Base-by-base conservation (phyloP, 2,329 filamentous ascomycete species). In the Cladosporium sp. region DNA sequence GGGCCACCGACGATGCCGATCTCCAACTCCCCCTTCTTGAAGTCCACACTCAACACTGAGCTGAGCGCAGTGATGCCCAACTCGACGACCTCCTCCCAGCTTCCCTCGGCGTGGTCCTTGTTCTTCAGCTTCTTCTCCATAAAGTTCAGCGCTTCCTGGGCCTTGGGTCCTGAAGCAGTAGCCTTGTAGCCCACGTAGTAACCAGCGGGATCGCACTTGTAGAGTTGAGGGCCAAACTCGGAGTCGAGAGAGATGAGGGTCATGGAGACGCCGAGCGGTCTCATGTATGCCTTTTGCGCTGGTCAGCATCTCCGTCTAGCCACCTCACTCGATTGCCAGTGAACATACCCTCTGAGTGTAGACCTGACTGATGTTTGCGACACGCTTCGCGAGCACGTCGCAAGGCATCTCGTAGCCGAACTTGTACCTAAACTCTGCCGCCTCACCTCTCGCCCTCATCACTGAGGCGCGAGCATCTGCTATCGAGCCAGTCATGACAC, bases 111-210 rank as follows among this genome's bases (percentile, higher is more conserved):
- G 74, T 87, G 85, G 76, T 98, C 93, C 88, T 97, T 97, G 89
- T 97, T 97, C 85, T 97, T 97, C 80, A 99, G 88, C 87, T 98
- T 98, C 90, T 98, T 98, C 87, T 99, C 95, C 67, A 99, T 86
- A 80, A 96, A 93, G 82, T 99, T 99, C 78, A 98, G 88, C 69
- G 95, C 95, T 85, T 99, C 95, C 80, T 99, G 95, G 80, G 97
- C 94, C 84, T 99, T 99, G 64, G 95, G 95, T 6, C 95, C 95
- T 8, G 95, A 96, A 63, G 95, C 92, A 57, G 95, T 98, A 72
- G 92, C 95, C 85, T 98, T 98, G 89, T 98, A 99, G 72, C 95
- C 95, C 65, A 94, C 93, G 79, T 95, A 98, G 85, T 99, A 99
- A 68, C 95, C 95, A 66, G 95, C 95, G 59, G 95, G 95, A 78